Evolutionary conservation across 345 rosid genomes (phyloP).

Genomic region (Citrus reticulata): DNA sequence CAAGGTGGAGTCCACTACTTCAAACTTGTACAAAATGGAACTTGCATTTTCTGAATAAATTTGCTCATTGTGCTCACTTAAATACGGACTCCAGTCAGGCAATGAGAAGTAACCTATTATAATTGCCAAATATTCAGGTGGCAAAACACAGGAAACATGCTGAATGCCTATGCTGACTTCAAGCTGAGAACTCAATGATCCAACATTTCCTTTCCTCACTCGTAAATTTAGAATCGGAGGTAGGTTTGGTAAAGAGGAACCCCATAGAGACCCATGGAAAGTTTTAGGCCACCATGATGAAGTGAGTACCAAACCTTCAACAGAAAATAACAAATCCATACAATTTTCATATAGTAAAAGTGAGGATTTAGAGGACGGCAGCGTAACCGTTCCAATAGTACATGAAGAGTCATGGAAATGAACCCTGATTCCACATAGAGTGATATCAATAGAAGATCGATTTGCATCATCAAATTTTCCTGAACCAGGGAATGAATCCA

Average conservation of each 20-base stretch:
- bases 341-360: conserved; percentile 38
- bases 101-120: conserved; percentile 79
- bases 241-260: conserved; percentile 44
- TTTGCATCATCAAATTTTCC: conserved; percentile 26
- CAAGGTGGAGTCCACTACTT: conserved; percentile 66
- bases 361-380: conserved; percentile 48
- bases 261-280: conserved; percentile 64
- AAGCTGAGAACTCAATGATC: conserved; percentile 44
- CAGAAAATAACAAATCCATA: conserved; percentile 66
- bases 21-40: conserved; percentile 54
- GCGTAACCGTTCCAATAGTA: conserved; percentile 56
- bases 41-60: conserved; percentile 19
- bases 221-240: conserved; percentile 68
- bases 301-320: conserved; percentile 58
- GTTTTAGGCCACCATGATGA: conserved; percentile 62
- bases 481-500: conserved; percentile 24
- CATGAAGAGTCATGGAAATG: conserved; percentile 85
- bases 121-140: conserved; percentile 69
- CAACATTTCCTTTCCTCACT: conserved; percentile 46
- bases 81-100: conserved; percentile 65
- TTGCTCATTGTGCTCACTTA: conserved; percentile 23
- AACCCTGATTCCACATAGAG: conserved; percentile 46
- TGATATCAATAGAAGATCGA: conserved; percentile 40
- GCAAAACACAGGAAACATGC: conserved; percentile 72
- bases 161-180: conserved; percentile 86